Conservation (phyloP, 306 rosid species). For the Gastrolobium bilobum region DNA sequence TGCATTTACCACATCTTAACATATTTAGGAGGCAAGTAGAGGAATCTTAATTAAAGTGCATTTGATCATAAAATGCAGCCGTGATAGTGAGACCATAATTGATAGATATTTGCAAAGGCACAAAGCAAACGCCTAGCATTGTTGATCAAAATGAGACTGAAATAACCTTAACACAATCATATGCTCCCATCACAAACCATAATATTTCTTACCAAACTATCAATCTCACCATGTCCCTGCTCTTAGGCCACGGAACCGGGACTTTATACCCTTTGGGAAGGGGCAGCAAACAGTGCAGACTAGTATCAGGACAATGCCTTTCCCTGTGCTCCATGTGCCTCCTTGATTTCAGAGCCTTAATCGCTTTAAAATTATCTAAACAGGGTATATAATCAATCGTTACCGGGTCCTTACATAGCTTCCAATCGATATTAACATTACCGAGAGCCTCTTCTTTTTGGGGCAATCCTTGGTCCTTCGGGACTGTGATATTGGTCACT, state of each 20-base stretch:
- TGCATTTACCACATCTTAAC: not conserved
- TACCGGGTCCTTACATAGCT: conserved; percentile 63
- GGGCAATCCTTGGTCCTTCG: conserved; percentile 27
- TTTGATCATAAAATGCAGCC: not conserved
- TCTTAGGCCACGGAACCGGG: conserved; percentile 90
- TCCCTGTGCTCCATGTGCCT: conserved; percentile 96
- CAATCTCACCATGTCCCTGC: conserved; percentile 99
- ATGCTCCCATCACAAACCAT: conserved; percentile 40
- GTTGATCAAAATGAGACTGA: conserved; percentile 6
- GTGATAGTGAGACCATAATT: not conserved
- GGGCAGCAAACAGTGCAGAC: conserved; percentile 69
- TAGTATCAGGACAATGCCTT: conserved; percentile 81
- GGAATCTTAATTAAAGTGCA: not conserved
- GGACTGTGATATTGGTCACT: conserved; percentile 6
- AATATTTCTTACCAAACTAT: conserved; percentile 66
- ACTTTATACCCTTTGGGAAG: conserved; percentile 76
- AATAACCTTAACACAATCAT: conserved; percentile 31
- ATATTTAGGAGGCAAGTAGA: not conserved
- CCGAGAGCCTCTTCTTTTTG: conserved; percentile 16
- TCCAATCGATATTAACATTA: conserved; percentile 54
- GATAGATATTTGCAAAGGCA: not conserved
- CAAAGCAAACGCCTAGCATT: not conserved
- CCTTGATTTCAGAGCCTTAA: conserved; percentile 74
- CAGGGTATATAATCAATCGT: conserved; percentile 84
- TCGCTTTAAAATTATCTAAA: conserved; percentile 77